Conservation (phyloP, 2,329 filamentous ascomycete genomes). For the Exophiala viscosa region DNA sequence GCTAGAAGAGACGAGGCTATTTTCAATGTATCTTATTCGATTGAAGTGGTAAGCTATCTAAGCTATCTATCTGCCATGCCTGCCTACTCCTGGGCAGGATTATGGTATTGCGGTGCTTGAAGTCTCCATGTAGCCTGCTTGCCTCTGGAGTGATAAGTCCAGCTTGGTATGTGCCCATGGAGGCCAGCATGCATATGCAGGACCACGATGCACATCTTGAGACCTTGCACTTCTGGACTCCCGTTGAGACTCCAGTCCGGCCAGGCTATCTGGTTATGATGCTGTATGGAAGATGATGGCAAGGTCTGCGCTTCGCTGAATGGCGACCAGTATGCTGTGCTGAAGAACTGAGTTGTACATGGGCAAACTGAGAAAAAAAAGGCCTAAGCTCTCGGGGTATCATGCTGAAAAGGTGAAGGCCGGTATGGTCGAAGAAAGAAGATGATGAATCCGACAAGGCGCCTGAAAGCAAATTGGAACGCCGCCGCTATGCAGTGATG, state of each 20-base stretch:
- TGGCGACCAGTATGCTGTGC: too few relatives aligned
- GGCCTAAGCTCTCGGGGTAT: conserved; percentile 4
- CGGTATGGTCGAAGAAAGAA: background rate
- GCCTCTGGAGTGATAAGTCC: too few relatives aligned
- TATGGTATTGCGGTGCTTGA: background rate
- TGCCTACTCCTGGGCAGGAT: background rate
- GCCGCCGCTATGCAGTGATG: conserved; percentile 12
- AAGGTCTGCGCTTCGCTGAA: too few relatives aligned
- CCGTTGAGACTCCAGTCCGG: too few relatives aligned
- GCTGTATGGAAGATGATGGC: too few relatives aligned
- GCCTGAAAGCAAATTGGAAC: conserved; percentile 2
- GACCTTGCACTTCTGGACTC: too few relatives aligned
- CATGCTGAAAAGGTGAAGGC: conserved; percentile 4
- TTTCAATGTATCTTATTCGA: background rate
- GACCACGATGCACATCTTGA: too few relatives aligned
- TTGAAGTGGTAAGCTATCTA: background rate
- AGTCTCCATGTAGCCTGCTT: too few relatives aligned
- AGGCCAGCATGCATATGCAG: too few relatives aligned
- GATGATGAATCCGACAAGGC: background rate
- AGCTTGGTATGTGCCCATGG: too few relatives aligned
- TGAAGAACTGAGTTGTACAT: too few relatives aligned
- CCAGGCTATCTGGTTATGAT: too few relatives aligned
- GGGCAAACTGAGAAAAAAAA: background rate
- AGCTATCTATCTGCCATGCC: background rate
- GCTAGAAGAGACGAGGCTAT: background rate